Evolutionary conservation across 495 filamentous ascomycete species (phyloP).

Genomic region (Hypoxylon perforatum): DNA sequence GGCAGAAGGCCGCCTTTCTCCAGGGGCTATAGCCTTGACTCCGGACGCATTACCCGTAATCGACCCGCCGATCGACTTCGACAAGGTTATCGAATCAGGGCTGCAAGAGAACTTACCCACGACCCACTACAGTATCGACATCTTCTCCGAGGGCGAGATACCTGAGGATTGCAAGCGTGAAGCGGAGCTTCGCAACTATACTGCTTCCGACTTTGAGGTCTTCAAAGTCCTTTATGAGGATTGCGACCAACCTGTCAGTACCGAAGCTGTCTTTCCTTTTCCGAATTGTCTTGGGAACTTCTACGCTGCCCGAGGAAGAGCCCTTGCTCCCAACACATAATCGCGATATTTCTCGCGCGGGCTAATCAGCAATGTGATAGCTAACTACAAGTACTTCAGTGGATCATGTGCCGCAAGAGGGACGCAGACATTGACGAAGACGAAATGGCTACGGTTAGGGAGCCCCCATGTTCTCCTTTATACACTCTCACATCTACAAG

Average conservation of each 20-base stretch:
- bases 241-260: conserved; percentile 34
- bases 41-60: not conserved
- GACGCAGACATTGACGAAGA: conserved; percentile 30
- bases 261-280: not conserved
- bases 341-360: too few species aligned
- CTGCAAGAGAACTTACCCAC: not conserved
- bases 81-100: conserved; percentile 2
- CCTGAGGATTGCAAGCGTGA: conserved; percentile 4
- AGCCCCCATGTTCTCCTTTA: not conserved
- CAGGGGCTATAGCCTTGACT: not conserved
- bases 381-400: conserved; percentile 9
- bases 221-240: conserved; percentile 49
- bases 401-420: conserved; percentile 50
- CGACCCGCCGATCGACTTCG: conserved; percentile 6
- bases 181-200: not conserved
- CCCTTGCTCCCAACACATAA: too few species aligned
- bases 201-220: conserved; percentile 38
- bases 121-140: not conserved
- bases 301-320: too few species aligned
- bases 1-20: not conserved
- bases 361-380: too few species aligned
- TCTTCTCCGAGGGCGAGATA: not conserved
- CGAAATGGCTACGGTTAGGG: conserved; percentile 28
- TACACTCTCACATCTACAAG: not conserved
- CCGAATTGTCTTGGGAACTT: not conserved